Base-by-base conservation (phyloP, 2,329 filamentous ascomycete species). In the Colletotrichum eremochloae region DNA sequence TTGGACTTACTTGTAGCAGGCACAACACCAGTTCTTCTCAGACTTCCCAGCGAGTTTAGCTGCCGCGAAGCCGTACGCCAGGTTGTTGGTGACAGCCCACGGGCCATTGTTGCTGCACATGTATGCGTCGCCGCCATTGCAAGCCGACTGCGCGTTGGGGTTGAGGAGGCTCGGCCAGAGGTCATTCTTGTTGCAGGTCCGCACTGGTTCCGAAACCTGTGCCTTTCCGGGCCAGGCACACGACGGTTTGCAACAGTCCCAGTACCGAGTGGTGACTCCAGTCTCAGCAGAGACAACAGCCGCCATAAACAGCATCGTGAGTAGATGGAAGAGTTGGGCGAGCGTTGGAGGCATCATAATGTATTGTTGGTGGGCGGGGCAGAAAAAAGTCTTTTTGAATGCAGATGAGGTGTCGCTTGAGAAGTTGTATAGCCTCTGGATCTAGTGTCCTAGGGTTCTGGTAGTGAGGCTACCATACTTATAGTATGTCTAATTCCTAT, bases 211-310 rank as follows among this genome's bases (percentile, higher is more conserved):
- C 71, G 80, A 82, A 78, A 90, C 84, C 55, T 83, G 74, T 14
- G 87, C 88, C 79, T 92, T 92, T 67, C 81, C 85, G 11, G 84
- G 78, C 90, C 90, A 89, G 5, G 85, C 85, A 79, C 91, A 93
- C 29, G 89, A 91, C 38, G 90, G 87, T 84, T 94, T 93, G 83
- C 91, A 93, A 83, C 91, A 93, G 79, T 93, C 91, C 87, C 88
- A 88, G 79, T 87, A 88, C 68, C 86, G 77, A 42, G 76, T 78
- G 36, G 79, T 81, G 42, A 52, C 24, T 14, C 50, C 50, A 4
- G 50, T 52, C 24, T 52, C 50, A 4, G 50, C 50, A 9, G 31
- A 29, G 24, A 31, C 50, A 18, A 29, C 5, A 31, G 50, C 12
- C 29, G 50, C 24, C 50, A 52, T 52, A 14, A 18, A 52, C 50